Base-by-base conservation (phyloP, 768 basidiomycete genomes). In the Leccinum rimulosum region DNA sequence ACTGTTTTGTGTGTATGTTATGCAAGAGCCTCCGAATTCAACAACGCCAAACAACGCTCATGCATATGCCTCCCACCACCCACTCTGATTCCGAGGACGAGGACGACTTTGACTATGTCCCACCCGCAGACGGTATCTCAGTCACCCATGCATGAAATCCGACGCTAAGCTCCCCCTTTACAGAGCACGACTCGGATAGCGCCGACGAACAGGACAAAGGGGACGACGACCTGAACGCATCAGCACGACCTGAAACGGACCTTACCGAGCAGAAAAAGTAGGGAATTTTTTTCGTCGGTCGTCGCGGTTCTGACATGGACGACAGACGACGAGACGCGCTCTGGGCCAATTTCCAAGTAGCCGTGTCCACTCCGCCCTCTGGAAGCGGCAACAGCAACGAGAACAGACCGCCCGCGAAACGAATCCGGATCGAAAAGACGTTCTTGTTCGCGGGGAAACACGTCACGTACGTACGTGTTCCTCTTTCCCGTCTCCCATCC, bases 381-480 rank as follows among this genome's bases (percentile, higher is more conserved):
- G 53, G 36, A 38, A 38, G 36, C 17, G 38, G n/a, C 2, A 8
- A 28, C 1, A 28, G n/a, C 2, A 8, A 28, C 1, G 50, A 4
- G 30, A 31, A 1, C 4, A 0, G 0, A 6, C 58, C 64, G 2
- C 60, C 63, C 14, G 52, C 70, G n/a, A 80, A 76, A 55, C 76
- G 78, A 64, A 79, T 94, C 36, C 88, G 86, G 72, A 76, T 95
- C 50, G 81, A 85, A 70, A 89, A 85, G 68, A 80, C 77, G 36
- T 89, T 85, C 70, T 70, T 82, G 35, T 95, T 89, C 66, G 92
- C 91, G 1, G 93, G 92, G 25, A 86, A 93, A 60, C 82, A 86
- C 33, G 77, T 88, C 50, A 74, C 79, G 93, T 93, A 71, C 66
- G 87, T 79, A 71, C 66, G 87, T 79, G 33, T 33, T 5, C 0